Evolutionary conservation across 2,329 filamentous ascomycete species (phyloP).

Genomic region (Penicillium polonicum): DNA sequence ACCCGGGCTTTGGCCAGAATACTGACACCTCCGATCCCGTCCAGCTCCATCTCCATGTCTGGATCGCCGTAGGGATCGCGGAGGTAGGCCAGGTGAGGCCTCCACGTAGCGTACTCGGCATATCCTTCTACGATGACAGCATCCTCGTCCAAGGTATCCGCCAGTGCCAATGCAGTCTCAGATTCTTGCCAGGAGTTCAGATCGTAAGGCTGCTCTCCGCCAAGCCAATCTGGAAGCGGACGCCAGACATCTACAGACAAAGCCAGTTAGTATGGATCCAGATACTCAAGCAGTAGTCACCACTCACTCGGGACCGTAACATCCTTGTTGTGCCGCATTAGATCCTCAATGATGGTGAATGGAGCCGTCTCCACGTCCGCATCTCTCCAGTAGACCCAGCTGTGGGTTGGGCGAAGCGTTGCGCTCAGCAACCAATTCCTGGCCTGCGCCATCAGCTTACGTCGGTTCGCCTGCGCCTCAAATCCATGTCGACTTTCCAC

Average conservation of each 20-base stretch:
- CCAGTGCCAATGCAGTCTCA: slow-evolving; percentile 88
- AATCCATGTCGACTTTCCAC: slow-evolving; percentile 97
- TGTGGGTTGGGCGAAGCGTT: slow-evolving; percentile 88
- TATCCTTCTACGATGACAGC: slow-evolving; percentile 99
- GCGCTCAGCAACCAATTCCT: slow-evolving; percentile 96
- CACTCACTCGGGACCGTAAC: slow-evolving; percentile 94
- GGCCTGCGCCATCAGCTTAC: slow-evolving; percentile 97
- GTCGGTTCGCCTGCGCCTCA: slow-evolving; percentile 85
- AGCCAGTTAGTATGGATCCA: slow-evolving; percentile 18
- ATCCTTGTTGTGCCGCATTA: slow-evolving; percentile 99
- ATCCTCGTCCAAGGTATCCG: slow-evolving; percentile 94
- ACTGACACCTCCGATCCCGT: slow-evolving; percentile 95
- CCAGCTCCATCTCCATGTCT: slow-evolving; percentile 99
- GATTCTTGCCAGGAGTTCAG: slow-evolving; percentile 99
- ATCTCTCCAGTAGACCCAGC: slow-evolving; percentile 99
- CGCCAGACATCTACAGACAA: slow-evolving; percentile 79
- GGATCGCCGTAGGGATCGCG: slow-evolving; percentile 96
- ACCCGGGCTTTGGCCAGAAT: slow-evolving; percentile 95
- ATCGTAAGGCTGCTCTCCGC: slow-evolving; percentile 97
- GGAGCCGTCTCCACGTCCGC: slow-evolving; percentile 97
- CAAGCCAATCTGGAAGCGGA: slow-evolving; percentile 97
- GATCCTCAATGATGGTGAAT: slow-evolving; percentile 91
- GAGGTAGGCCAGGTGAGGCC: slow-evolving; percentile 93
- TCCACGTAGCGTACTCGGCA: slow-evolving; percentile 97
- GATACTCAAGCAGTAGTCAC: background rate